Percentiles rank a stretch among this genome's conserved stretches.
These are phyloP conservation scores for Lentinula sp. DNA, from an alignment of 768 basidiomycete species.

Conservation along the genomic window DNA sequence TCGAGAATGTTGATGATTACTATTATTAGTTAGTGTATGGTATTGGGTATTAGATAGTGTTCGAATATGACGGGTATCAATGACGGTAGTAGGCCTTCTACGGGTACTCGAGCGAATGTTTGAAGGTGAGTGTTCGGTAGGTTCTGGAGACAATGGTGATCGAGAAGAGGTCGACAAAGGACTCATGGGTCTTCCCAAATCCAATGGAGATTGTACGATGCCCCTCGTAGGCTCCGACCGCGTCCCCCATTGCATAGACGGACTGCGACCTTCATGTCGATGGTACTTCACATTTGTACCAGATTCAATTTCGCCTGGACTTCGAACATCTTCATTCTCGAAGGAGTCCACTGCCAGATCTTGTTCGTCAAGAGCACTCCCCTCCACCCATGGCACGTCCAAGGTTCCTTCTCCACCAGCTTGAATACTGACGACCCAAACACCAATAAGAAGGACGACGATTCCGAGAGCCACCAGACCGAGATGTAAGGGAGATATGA, in stretches of 20 bases:
- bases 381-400: constrained; percentile 30
- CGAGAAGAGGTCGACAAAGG: constrained; percentile 3
- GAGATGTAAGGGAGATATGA: constrained; percentile 67
- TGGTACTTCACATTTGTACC: neutral
- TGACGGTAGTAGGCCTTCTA: neutral
- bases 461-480: constrained; percentile 74
- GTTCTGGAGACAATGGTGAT: neutral
- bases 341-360: constrained; percentile 19
- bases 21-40: constrained; percentile 10
- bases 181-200: neutral
- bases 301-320: neutral
- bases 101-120: neutral
- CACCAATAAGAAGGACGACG: constrained; percentile 71
- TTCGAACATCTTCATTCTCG: neutral
- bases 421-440: constrained; percentile 84
- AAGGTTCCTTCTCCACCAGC: constrained; percentile 50
- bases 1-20: constrained; percentile 2
- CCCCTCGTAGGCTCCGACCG: constrained; percentile 1
- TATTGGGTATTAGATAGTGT: neutral
- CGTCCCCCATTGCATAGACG: constrained; percentile 6
- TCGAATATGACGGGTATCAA: constrained; percentile 2
- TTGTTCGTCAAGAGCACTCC: constrained; percentile 35
- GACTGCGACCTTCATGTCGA: neutral
- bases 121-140: neutral
- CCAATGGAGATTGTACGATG: neutral